Evolutionary conservation across 2,329 filamentous ascomycete species (phyloP).

Genomic region (Phaeosphaeria sp.): DNA sequence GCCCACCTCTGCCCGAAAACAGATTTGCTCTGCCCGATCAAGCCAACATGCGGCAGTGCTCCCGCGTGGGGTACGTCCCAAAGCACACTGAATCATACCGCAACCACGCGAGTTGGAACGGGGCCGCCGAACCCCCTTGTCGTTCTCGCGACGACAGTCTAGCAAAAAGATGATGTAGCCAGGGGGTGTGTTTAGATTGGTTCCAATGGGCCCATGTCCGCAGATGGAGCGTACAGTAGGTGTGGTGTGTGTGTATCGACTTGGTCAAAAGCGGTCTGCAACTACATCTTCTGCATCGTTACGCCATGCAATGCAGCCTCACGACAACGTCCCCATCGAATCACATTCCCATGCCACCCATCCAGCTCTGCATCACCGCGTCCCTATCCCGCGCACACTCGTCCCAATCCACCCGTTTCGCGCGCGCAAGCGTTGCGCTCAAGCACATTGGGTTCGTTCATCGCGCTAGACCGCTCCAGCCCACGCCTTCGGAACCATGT

Average conservation of each 20-base stretch:
- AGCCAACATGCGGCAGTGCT: not conserved
- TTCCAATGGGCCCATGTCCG: too few species aligned
- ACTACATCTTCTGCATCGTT: too few species aligned
- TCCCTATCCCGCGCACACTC: constrained; percentile 1
- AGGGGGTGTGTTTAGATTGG: too few species aligned
- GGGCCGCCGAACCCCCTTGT: constrained; percentile 3
- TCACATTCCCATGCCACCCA: not conserved
- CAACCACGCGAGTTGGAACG: constrained; percentile 7
- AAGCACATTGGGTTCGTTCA: not conserved
- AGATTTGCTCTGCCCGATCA: not conserved
- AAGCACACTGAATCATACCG: not conserved
- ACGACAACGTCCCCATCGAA: not conserved
- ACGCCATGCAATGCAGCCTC: not conserved
- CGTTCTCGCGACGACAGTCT: not conserved
- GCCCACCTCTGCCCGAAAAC: constrained; percentile 9
- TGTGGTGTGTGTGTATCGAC: too few species aligned
- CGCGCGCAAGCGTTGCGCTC: not conserved
- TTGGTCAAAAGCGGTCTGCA: not conserved
- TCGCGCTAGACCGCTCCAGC: constrained; percentile 29
- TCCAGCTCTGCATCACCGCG: constrained; percentile 1
- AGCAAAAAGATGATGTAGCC: too few species aligned
- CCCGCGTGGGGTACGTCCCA: not conserved
- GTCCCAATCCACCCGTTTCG: too few species aligned
- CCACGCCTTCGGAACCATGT: constrained; percentile 25
- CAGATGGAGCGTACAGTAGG: too few species aligned